These are phyloP conservation scores for Termitomyces sp. DNA, from an alignment of 768 basidiomycete genomes.

Conservation along the genomic window DNA sequence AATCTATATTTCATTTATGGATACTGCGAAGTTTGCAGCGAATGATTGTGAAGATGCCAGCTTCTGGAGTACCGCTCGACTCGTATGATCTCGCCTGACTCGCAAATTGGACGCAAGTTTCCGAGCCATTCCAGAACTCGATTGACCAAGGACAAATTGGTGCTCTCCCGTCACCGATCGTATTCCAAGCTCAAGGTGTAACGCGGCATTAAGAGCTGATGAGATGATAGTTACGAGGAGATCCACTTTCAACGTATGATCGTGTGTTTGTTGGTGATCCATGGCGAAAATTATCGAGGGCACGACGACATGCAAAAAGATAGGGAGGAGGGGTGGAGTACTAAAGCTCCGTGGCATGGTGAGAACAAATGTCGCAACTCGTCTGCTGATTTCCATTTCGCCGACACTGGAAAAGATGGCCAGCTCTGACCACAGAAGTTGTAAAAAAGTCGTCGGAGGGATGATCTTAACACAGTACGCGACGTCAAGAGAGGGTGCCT, in stretches of 20 bases:
- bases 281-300: slow-evolving; percentile 57
- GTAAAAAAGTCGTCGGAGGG: slow-evolving; percentile 60
- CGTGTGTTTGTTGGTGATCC: slow-evolving; percentile 51
- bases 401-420: slow-evolving; percentile 49
- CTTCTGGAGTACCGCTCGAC: slow-evolving; percentile 52
- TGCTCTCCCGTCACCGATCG: slow-evolving; percentile 50
- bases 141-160: slow-evolving; percentile 53
- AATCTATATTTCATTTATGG: slow-evolving; percentile 35
- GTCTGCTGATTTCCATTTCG: slow-evolving; percentile 59
- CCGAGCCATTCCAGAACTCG: slow-evolving; percentile 61
- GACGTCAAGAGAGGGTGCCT: slow-evolving; percentile 63
- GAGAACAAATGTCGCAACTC: slow-evolving; percentile 67
- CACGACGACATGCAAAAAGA: slow-evolving; percentile 67
- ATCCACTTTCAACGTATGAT: slow-evolving; percentile 57
- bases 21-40: slow-evolving; percentile 72
- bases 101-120: slow-evolving; percentile 64
- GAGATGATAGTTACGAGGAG: slow-evolving; percentile 63
- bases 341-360: slow-evolving; percentile 53
- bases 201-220: slow-evolving; percentile 60
- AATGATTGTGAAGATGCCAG: slow-evolving; percentile 62
- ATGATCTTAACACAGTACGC: slow-evolving; percentile 59
- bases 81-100: slow-evolving; percentile 46
- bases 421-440: slow-evolving; percentile 68
- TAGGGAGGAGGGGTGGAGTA: slow-evolving; percentile 64
- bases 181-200: slow-evolving; percentile 71